A percentile compares a stretch with the other conserved stretches of the same genome.
These are phyloP conservation scores for Globisporangium emineosum DNA, from an alignment of 352 stramenopile genomes.

Conservation along the genomic window DNA sequence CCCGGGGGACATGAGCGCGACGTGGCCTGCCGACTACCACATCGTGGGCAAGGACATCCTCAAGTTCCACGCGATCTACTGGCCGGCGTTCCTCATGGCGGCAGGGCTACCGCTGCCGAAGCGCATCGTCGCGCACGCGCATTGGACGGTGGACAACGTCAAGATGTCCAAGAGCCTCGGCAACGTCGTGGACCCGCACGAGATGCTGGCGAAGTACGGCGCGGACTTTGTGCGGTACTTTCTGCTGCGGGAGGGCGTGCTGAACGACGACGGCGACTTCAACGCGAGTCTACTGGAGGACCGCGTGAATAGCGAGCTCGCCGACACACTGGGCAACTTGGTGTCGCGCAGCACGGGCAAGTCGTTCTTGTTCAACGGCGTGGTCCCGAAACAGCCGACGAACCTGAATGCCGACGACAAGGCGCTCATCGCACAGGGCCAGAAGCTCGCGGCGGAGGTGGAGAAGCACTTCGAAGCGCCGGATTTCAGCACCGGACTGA, in stretches of 20 bases:
- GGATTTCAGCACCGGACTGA: slow-evolving; percentile 67
- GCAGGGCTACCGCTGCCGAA: slow-evolving; percentile 90
- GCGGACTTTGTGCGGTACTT: slow-evolving; percentile 95
- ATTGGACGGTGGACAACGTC: slow-evolving; percentile 97
- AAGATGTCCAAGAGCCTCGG: slow-evolving; percentile 99
- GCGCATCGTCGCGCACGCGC: slow-evolving; percentile 96
- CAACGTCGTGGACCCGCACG: slow-evolving; percentile 96
- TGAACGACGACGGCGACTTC: slow-evolving; percentile 95
- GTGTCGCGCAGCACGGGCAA: slow-evolving; percentile 72
- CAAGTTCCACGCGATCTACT: slow-evolving; percentile 99
- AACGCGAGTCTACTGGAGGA: slow-evolving; percentile 85
- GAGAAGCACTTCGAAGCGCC: slow-evolving; percentile 57
- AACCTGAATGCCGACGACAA: slow-evolving; percentile 41
- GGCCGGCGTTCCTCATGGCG: slow-evolving; percentile 96
- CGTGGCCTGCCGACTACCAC: slow-evolving; percentile 83
- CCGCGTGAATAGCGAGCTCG: slow-evolving; percentile 95
- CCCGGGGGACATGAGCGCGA: slow-evolving; percentile 37
- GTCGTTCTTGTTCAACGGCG: slow-evolving; percentile 51
- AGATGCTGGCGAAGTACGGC: slow-evolving; percentile 90
- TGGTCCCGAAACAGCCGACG: slow-evolving; percentile 41
- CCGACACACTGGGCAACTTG: slow-evolving; percentile 90
- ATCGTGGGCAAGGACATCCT: slow-evolving; percentile 99
- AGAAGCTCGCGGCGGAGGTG: slow-evolving; percentile 43
- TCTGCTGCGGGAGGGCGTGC: slow-evolving; percentile 88
- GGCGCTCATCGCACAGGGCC: slow-evolving; percentile 51